Conservation (phyloP, 352 stramenopile genomes). For the Peronosclerospora sorghi region DNA sequence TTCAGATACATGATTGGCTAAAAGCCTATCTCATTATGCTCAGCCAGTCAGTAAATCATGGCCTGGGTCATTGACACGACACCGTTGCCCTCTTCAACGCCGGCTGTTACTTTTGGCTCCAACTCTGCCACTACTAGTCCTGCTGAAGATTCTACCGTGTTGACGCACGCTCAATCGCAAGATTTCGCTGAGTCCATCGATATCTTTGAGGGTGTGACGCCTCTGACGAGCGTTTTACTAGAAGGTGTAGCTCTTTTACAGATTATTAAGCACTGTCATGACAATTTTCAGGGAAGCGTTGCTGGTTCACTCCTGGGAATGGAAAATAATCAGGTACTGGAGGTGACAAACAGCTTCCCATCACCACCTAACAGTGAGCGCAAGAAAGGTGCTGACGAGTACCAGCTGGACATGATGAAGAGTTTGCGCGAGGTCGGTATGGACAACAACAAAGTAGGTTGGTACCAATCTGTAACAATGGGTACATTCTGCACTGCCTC, state of each 20-base stretch:
- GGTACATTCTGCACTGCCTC: constrained; percentile 91
- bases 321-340: constrained; percentile 83
- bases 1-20: constrained; percentile 18
- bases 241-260: constrained; percentile 84
- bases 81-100: constrained; percentile 16
- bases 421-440: constrained; percentile 96
- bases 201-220: constrained; percentile 58
- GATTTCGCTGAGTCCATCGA: constrained; percentile 41
- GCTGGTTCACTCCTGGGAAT: constrained; percentile 94
- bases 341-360: constrained; percentile 97
- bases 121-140: background rate
- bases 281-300: constrained; percentile 89
- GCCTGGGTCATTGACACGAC: constrained; percentile 51
- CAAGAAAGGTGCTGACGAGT: constrained; percentile 86
- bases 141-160: constrained; percentile 1
- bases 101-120: constrained; percentile 8
- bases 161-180: constrained; percentile 12
- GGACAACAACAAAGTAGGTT: constrained; percentile 98
- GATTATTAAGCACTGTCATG: constrained; percentile 98
- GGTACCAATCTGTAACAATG: constrained; percentile 97
- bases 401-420: constrained; percentile 99
- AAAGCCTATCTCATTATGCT: constrained; percentile 19
- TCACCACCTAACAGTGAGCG: constrained; percentile 80
- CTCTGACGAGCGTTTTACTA: constrained; percentile 57
- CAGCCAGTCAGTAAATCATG: constrained; percentile 56